Conservation (phyloP, 768 basidiomycete genomes). For the Goffeauzyma gilvescens region DNA sequence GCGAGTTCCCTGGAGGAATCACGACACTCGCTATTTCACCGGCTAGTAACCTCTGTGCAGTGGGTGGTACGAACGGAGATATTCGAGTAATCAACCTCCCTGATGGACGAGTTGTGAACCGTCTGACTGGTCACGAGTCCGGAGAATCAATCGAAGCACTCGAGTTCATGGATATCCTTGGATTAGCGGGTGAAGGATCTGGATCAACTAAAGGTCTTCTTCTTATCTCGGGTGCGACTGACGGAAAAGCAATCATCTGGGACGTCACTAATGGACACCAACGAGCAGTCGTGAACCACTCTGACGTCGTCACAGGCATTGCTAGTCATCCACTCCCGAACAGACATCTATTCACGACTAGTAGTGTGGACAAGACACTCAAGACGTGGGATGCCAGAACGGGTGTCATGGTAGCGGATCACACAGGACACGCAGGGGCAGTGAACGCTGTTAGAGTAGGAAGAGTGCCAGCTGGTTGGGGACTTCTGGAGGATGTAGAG, state of each 20-base stretch:
- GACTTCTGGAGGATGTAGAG: constrained; percentile 5
- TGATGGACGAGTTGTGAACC: constrained; percentile 63
- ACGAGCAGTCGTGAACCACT: constrained; percentile 60
- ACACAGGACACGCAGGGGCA: constrained; percentile 62
- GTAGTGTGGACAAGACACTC: constrained; percentile 66
- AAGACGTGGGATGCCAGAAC: constrained; percentile 85
- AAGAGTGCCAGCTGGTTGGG: constrained; percentile 22
- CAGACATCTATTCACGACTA: constrained; percentile 60
- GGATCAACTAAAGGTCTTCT: constrained; percentile 34
- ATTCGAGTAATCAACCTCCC: constrained; percentile 69
- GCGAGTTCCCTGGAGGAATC: constrained; percentile 44
- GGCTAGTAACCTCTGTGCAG: constrained; percentile 71
- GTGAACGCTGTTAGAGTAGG: constrained; percentile 60
- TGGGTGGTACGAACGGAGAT: constrained; percentile 70
- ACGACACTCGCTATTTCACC: constrained; percentile 70
- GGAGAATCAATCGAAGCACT: constrained; percentile 77
- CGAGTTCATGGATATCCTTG: constrained; percentile 58
- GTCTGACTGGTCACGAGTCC: constrained; percentile 63
- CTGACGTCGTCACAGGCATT: constrained; percentile 77
- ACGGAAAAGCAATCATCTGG: constrained; percentile 88
- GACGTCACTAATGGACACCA: constrained; percentile 72
- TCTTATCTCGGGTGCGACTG: constrained; percentile 71
- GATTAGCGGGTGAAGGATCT: constrained; percentile 38
- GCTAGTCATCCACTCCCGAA: constrained; percentile 56
- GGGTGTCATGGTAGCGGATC: constrained; percentile 54